These are phyloP conservation scores for Amylocarpus encephaloides DNA, from an alignment of 2,329 filamentous ascomycete genomes.

Conservation along the genomic window DNA sequence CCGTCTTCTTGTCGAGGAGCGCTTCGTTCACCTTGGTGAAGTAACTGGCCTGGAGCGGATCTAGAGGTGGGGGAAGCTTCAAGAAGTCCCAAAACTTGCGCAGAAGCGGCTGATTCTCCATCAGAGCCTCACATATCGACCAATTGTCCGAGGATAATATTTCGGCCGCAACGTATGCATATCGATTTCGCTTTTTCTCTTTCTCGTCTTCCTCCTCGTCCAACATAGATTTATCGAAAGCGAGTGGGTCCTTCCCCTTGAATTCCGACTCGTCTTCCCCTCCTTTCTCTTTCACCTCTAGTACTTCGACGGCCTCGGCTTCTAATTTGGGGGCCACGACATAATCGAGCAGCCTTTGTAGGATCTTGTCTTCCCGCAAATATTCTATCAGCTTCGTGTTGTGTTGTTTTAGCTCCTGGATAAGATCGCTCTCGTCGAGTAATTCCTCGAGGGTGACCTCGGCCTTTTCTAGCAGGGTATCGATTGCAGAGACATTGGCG, in stretches of 20 bases:
- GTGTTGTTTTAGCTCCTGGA: slow-evolving; percentile 96
- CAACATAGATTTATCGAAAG: slow-evolving; percentile 41
- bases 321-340: slow-evolving; percentile 74
- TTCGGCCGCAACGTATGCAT: slow-evolving; percentile 89
- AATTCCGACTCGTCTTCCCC: slow-evolving; percentile 40
- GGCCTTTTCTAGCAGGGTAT: slow-evolving; percentile 90
- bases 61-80: slow-evolving; percentile 74
- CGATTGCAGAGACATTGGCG: slow-evolving; percentile 93
- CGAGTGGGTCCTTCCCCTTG: slow-evolving; percentile 40
- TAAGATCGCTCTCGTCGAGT: slow-evolving; percentile 90
- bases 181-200: slow-evolving; percentile 88
- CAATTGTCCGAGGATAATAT: slow-evolving; percentile 92
- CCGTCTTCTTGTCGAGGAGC: slow-evolving; percentile 95
- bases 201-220: slow-evolving; percentile 62
- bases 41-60: slow-evolving; percentile 91
- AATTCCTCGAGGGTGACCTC: slow-evolving; percentile 94
- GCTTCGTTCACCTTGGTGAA: slow-evolving; percentile 99
- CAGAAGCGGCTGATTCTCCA: slow-evolving; percentile 74
- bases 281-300: slow-evolving; percentile 45
- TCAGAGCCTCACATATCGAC: slow-evolving; percentile 89
- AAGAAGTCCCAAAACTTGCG: slow-evolving; percentile 89
- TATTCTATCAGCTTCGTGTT: slow-evolving; percentile 98
- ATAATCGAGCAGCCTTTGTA: slow-evolving; percentile 83
- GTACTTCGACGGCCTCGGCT: slow-evolving; percentile 45
- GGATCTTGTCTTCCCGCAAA: slow-evolving; percentile 76